phyloP scores from a whole-genome alignment of 805 yeast genomes.

The Saccharomycopsis javanensis region DNA sequence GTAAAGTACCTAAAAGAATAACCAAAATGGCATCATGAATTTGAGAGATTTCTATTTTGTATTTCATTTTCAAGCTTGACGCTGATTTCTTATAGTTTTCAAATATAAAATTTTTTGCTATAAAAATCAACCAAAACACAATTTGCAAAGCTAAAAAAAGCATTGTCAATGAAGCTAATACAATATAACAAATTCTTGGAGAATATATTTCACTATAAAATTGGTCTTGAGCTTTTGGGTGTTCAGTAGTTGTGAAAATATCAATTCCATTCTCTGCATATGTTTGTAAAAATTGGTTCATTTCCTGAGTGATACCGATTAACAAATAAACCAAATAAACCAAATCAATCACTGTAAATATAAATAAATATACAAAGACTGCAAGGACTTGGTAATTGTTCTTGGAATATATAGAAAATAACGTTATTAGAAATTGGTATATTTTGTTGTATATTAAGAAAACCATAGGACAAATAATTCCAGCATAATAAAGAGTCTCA shows the following conservation, averaged over 20 bases:
- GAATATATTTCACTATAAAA: neutral
- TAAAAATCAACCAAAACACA: constrained; percentile 11
- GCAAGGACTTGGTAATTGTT: constrained; percentile 8
- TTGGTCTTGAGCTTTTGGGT: constrained; percentile 7
- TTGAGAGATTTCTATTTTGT: constrained; percentile 2
- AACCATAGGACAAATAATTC: neutral
- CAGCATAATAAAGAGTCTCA: neutral
- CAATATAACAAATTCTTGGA: constrained; percentile 6
- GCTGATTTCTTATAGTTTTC: constrained; percentile 16
- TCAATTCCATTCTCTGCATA: constrained; percentile 11
- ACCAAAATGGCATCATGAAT: constrained; percentile 9
- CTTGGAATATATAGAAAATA: constrained; percentile 7
- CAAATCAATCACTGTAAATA: constrained; percentile 7
- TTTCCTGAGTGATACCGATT: neutral
- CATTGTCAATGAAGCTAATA: neutral
- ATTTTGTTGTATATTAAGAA: constrained; percentile 11
- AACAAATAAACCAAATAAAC: constrained; percentile 1
- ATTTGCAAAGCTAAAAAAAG: constrained; percentile 7
- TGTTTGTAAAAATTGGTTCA: neutral
- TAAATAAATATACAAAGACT: constrained; percentile 8
- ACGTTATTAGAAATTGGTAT: constrained; percentile 7
- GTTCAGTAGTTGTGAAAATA: constrained; percentile 4
- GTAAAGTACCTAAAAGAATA: constrained; percentile 9
- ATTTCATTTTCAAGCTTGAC: constrained; percentile 5
- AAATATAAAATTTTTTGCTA: constrained; percentile 15